Base-by-base conservation (phyloP, 495 filamentous ascomycete species). In the Hypomontagnella submonticulosa region DNA sequence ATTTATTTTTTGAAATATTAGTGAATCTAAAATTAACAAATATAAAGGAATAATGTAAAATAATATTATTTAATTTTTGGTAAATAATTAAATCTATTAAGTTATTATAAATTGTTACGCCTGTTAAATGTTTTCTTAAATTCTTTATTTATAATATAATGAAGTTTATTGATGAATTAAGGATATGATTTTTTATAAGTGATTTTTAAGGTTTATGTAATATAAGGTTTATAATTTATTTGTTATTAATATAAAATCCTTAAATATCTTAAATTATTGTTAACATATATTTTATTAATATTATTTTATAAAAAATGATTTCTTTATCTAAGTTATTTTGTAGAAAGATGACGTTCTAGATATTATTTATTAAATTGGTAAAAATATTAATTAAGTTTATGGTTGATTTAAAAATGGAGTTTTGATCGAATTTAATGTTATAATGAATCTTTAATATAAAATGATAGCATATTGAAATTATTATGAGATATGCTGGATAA, bases 401-500 rank as follows among this genome's bases (percentile, higher is more conserved):
- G 23, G 11, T 43, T 18, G 20, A 52, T 38, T 23, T 20, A 16
- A 48, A 52, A 38, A 52, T 18, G 4, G 40, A 38, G 23, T 52
- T 52, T 33, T 48, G 18, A 13, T 48, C 13, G 6, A 27, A 48
- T 13, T n/a, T n/a, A 12, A 20, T 37, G 10, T 38, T 38, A 38
- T 38, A 38, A 12, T 38, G 20, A 20, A 52, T n/a, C 23, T 37
- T 33, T 15, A 33, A 30, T 30, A 20, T 20, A 44, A 16, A 50
- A 50, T 33, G 7, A 16, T 20, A 38, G 37, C 40, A 18, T 37
- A 38, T 52, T 8, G 40, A 38, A 3, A 36, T 52, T 47, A 52
- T 30, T 52, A 51, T 51, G 37, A 52, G 33, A 32, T 32, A n/a
- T n/a, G n/a, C n/a, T n/a, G n/a, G n/a, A n/a, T 32, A 30, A 37